Conservation (phyloP, 2,329 filamentous ascomycete genomes). For the Teratosphaeria pseudoeucalypti region DNA sequence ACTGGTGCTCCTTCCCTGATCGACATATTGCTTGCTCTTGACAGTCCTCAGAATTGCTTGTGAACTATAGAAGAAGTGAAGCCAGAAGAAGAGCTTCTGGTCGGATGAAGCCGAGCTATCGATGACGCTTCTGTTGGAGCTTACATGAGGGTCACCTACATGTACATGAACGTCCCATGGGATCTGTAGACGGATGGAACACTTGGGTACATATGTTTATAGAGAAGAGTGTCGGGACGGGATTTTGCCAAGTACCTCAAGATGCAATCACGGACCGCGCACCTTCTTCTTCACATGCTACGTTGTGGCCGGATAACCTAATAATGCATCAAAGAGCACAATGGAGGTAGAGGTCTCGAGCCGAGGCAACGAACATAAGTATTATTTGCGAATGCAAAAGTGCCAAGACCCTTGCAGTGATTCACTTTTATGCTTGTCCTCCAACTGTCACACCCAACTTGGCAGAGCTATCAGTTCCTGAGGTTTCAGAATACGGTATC, state of each 20-base stretch:
- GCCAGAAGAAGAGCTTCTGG: not conserved
- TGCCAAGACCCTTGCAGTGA: too few species aligned
- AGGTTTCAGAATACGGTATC: not conserved
- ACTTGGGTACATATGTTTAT: too few species aligned
- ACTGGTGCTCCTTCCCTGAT: conserved; percentile 43
- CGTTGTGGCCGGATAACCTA: not conserved
- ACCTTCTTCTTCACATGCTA: not conserved
- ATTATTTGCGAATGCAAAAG: too few species aligned
- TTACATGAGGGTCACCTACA: not conserved
- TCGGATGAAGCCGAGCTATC: not conserved
- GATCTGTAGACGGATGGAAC: too few species aligned
- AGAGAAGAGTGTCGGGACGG: too few species aligned
- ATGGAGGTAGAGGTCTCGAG: not conserved
- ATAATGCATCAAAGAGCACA: not conserved
- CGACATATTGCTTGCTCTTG: conserved; percentile 15
- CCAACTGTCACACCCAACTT: too few species aligned
- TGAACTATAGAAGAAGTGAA: not conserved
- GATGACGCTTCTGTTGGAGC: not conserved
- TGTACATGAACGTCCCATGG: too few species aligned
- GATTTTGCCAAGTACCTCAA: not conserved
- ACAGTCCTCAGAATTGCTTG: not conserved
- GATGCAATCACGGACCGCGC: not conserved
- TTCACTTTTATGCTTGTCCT: too few species aligned
- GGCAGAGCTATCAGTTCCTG: too few species aligned
- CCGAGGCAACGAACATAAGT: too few species aligned